phyloP scores from a whole-genome alignment of 805 yeast genomes.

The Clavispora asparagi region DNA sequence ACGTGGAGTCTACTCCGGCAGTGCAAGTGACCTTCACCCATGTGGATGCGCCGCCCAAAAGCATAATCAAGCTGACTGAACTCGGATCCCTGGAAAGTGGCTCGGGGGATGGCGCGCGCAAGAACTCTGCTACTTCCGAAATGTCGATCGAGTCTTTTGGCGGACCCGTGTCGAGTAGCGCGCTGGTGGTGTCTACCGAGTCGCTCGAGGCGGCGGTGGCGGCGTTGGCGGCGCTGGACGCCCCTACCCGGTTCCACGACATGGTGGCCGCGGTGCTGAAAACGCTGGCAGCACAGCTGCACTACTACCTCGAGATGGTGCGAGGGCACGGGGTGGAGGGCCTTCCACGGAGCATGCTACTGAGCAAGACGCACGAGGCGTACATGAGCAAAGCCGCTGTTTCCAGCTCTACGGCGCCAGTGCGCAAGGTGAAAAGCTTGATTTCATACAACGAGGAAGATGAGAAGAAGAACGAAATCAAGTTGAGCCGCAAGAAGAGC shows the following conservation, averaged over 20 bases:
- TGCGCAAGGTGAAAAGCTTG: conserved; percentile 35
- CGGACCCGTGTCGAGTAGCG: conserved; percentile 7
- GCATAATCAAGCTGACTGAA: conserved; percentile 2
- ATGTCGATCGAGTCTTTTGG: conserved; percentile 15
- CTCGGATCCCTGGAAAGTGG: no score
- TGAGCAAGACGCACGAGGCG: conserved; percentile 32
- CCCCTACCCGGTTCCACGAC: conserved; percentile 14
- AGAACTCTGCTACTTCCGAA: conserved; percentile 10
- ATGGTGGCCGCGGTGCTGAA: conserved; percentile 23
- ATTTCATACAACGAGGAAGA: conserved; percentile 31
- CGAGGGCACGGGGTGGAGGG: conserved; percentile 10
- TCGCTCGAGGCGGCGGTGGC: conserved; percentile 1
- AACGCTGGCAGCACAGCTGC: conserved; percentile 24
- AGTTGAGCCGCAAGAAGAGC: conserved; percentile 10
- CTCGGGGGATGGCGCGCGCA: conserved; percentile 3
- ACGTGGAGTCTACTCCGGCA: conserved; percentile 1
- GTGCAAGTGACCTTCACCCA: conserved; percentile 11
- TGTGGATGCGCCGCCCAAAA: neutral
- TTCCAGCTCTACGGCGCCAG: neutral
- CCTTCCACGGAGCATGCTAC: conserved; percentile 11
- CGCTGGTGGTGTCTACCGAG: neutral
- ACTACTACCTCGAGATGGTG: conserved; percentile 18
- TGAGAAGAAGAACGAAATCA: conserved; percentile 18
- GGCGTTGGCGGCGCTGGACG: conserved; percentile 1
- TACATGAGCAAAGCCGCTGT: conserved; percentile 14